These are phyloP conservation scores for Phaeodactylum tricornutum DNA, from an alignment of 108 stramenopile genomes.

Conservation along the genomic window DNA sequence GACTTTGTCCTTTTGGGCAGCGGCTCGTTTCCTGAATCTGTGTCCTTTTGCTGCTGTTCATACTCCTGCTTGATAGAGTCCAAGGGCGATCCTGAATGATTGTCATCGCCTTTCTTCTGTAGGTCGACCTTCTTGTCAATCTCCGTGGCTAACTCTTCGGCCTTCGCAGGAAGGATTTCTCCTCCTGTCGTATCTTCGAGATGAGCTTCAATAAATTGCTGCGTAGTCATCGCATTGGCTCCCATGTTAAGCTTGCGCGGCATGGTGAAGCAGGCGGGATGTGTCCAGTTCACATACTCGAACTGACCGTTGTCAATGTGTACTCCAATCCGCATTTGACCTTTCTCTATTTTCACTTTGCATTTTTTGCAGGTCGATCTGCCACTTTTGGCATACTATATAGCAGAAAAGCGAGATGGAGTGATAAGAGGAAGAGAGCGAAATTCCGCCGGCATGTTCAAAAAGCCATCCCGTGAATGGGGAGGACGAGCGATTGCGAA, in stretches of 20 bases:
- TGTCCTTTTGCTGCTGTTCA: constrained; percentile 3
- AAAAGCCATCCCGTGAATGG: neutral
- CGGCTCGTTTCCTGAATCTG: constrained; percentile 20
- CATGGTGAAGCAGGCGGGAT: constrained; percentile 42
- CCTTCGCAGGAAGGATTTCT: constrained; percentile 1
- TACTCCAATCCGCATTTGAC: constrained; percentile 34
- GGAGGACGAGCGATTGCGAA: neutral
- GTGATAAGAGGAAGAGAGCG: neutral
- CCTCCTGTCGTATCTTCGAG: constrained; percentile 29
- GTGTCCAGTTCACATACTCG: constrained; percentile 15
- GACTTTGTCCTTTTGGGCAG: constrained; percentile 33
- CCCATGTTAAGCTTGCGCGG: constrained; percentile 23
- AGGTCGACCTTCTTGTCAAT: neutral
- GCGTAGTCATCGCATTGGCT: constrained; percentile 11
- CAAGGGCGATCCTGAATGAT: constrained; percentile 7
- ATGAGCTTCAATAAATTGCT: constrained; percentile 36
- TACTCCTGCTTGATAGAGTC: neutral
- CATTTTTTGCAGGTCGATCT: constrained; percentile 61
- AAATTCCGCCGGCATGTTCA: neutral
- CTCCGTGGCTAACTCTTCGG: constrained; percentile 6
- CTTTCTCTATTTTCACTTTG: constrained; percentile 61
- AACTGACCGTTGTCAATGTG: constrained; percentile 5
- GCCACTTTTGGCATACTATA: constrained; percentile 36
- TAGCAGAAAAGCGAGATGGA: too few species aligned
- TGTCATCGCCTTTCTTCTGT: constrained; percentile 10